A percentile compares a stretch with the other conserved stretches of the same genome.
These are phyloP conservation scores for Saccharomycopsis olivae DNA, from an alignment of 805 yeast genomes.

Conservation along the genomic window DNA sequence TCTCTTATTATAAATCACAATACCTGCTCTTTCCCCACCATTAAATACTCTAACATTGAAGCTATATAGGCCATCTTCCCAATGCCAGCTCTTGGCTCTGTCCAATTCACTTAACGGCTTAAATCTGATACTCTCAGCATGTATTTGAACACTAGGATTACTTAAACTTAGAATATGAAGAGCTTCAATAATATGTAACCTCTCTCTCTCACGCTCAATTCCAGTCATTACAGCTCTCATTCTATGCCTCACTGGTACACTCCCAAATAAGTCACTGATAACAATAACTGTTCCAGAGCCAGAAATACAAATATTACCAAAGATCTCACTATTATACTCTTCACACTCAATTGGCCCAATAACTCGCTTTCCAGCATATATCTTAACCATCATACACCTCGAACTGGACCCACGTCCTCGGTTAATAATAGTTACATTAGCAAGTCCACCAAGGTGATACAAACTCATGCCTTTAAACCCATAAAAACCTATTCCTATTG, in stretches of 20 bases:
- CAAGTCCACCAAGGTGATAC: constrained; percentile 36
- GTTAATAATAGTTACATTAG: constrained; percentile 9
- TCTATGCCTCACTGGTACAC: constrained; percentile 35
- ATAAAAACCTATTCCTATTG: constrained; percentile 31
- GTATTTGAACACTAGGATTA: background rate
- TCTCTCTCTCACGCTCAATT: constrained; percentile 20
- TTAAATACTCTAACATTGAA: too few species aligned
- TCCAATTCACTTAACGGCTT: background rate
- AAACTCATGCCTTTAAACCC: constrained; percentile 71
- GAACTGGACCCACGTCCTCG: constrained; percentile 17
- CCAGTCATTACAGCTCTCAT: too few species aligned
- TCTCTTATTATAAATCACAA: too few species aligned
- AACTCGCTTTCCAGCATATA: background rate
- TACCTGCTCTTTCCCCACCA: too few species aligned
- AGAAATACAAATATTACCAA: background rate
- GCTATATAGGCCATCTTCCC: too few species aligned
- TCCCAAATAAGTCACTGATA: constrained; percentile 31
- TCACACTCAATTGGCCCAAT: background rate
- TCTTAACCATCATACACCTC: background rate
- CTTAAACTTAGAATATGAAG: background rate
- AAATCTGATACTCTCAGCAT: background rate
- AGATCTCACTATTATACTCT: too few species aligned
- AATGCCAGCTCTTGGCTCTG: too few species aligned
- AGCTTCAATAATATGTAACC: background rate
- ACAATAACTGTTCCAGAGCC: constrained; percentile 30